Evolutionary conservation across 2,329 filamentous ascomycete species (phyloP).

Genomic region (Pseudogymnoascus sp.): DNA sequence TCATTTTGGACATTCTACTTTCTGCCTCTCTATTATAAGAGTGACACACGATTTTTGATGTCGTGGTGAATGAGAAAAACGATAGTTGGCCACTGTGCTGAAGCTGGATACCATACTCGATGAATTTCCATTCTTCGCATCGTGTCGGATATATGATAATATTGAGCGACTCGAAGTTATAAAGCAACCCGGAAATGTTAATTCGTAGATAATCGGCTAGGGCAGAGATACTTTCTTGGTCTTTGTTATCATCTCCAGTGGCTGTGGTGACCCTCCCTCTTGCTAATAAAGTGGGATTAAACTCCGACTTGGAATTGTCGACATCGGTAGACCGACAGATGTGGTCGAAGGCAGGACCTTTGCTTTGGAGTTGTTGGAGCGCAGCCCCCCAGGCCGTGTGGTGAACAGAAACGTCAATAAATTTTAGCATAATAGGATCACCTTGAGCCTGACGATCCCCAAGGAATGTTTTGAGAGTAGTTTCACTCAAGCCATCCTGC

Average conservation of each 20-base stretch:
- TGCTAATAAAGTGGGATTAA: not conserved
- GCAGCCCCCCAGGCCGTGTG: not conserved
- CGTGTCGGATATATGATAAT: conserved; percentile 23
- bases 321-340: not conserved
- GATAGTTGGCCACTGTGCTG: not conserved
- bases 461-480: not conserved
- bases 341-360: not conserved
- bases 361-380: not conserved
- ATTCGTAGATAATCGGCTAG: conserved; percentile 19
- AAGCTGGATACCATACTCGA: conserved; percentile 15
- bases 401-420: not conserved
- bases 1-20: not conserved
- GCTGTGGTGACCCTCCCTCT: not conserved
- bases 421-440: not conserved
- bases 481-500: not conserved
- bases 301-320: not conserved
- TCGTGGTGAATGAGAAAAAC: not conserved
- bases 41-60: not conserved
- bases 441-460: not conserved
- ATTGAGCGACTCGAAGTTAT: conserved; percentile 14
- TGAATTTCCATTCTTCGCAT: conserved; percentile 25
- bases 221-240: not conserved
- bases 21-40: not conserved
- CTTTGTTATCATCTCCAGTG: not conserved
- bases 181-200: conserved; percentile 19